These are phyloP conservation scores for Oropetium thomaeum DNA, from an alignment of 176 grass and related monocot species.

Conservation along the genomic window DNA sequence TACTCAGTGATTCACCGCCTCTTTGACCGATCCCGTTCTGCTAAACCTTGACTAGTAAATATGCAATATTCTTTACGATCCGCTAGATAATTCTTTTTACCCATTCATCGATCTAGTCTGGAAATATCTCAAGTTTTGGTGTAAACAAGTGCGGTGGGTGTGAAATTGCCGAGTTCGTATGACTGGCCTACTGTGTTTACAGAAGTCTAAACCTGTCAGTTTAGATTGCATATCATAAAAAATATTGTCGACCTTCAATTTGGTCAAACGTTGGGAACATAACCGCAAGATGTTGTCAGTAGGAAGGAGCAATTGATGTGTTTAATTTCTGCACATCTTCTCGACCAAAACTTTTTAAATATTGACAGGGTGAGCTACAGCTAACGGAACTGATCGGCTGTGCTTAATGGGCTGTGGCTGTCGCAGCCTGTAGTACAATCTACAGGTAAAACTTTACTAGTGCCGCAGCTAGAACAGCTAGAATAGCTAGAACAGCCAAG, in stretches of 20 bases:
- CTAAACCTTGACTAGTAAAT: background rate
- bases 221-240: conserved; percentile 1
- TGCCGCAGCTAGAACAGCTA: no score
- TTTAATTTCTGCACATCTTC: background rate
- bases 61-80: background rate
- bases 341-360: background rate
- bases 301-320: background rate
- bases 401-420: no score
- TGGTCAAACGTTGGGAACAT: no score
- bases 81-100: background rate
- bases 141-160: background rate
- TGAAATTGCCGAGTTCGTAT: background rate
- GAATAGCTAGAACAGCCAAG: no score
- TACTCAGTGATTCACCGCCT: background rate
- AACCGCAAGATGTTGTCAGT: background rate
- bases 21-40: background rate
- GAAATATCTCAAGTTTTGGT: background rate
- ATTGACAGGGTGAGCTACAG: background rate
- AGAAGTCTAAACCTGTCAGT: background rate
- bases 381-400: no score
- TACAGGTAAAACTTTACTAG: no score
- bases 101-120: background rate
- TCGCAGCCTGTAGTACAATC: no score
- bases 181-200: background rate
- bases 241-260: background rate